A percentile compares a stretch with the other conserved stretches of the same genome.
These are phyloP conservation scores for Amanita muscaria DNA, from an alignment of 768 basidiomycete species.

Conservation along the genomic window DNA sequence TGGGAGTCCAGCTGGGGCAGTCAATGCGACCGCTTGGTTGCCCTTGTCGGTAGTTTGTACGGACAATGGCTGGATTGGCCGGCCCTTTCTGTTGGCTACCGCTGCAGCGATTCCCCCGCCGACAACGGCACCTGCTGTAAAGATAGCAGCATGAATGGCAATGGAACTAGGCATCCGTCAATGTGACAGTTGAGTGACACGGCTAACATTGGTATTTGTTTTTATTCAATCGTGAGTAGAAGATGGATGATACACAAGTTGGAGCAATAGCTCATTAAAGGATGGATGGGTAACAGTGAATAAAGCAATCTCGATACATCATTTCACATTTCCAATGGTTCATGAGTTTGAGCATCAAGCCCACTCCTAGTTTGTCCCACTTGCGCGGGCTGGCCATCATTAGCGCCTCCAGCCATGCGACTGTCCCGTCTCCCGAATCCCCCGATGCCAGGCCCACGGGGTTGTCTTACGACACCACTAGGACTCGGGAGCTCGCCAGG, in stretches of 20 bases:
- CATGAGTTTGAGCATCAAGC: constrained; percentile 79
- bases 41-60: constrained; percentile 24
- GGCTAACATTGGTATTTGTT: too few relatives aligned
- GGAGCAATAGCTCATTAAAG: constrained; percentile 2
- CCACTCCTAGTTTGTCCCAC: constrained; percentile 45
- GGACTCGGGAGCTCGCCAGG: constrained; percentile 24
- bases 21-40: constrained; percentile 23
- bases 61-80: constrained; percentile 4
- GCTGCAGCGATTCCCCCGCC: constrained; percentile 66
- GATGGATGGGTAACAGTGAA: constrained; percentile 3
- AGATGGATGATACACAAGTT: neutral
- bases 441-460: constrained; percentile 69
- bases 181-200: too few relatives aligned
- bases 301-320: constrained; percentile 20
- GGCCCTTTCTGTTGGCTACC: constrained; percentile 27
- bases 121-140: constrained; percentile 74
- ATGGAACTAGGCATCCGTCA: constrained; percentile 31
- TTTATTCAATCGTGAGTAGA: too few relatives aligned
- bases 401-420: constrained; percentile 27
- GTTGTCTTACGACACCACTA: constrained; percentile 70
- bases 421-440: constrained; percentile 71
- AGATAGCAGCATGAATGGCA: constrained; percentile 58
- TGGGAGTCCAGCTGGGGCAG: constrained; percentile 14
- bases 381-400: constrained; percentile 15
- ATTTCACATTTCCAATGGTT: constrained; percentile 76